A percentile compares a stretch with the other conserved stretches of the same genome.
Conservation (phyloP, 345 rosid genomes). For the Eucalyptus pauciflora region DNA sequence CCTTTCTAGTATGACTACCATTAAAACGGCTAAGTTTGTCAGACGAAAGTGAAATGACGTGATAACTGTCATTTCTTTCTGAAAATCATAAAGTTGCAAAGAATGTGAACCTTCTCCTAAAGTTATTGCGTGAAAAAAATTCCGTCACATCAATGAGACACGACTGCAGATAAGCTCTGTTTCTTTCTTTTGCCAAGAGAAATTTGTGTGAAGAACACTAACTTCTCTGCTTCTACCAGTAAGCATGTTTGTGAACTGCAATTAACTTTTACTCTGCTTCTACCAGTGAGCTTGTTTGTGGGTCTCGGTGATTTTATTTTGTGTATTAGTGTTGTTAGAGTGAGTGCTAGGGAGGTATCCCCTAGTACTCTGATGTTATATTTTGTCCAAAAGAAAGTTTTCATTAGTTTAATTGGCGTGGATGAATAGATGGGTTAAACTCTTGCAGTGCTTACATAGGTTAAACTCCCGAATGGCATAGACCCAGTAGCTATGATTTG, state of each 20-base stretch:
- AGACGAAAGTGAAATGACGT: background rate
- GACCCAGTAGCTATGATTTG: background rate
- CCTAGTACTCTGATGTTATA: background rate
- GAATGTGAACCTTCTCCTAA: background rate
- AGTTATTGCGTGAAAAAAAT: background rate
- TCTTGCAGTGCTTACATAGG: background rate
- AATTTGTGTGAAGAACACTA: background rate
- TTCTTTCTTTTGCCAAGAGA: background rate
- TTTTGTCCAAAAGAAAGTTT: background rate
- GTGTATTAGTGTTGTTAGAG: background rate
- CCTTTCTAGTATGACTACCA: background rate
- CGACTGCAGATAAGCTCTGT: background rate
- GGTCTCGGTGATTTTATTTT: background rate
- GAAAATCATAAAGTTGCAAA: background rate
- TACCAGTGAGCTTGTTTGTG: no score
- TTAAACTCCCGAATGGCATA: background rate
- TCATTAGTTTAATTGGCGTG: background rate
- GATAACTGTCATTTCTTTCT: background rate
- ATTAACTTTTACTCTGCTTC: no score
- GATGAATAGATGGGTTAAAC: background rate
- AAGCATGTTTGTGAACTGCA: background rate
- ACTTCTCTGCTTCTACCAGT: no score
- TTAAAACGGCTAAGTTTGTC: background rate
- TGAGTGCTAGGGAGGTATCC: background rate
- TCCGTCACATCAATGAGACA: background rate